Percentiles rank a stretch among this genome's conserved stretches.
These are phyloP conservation scores for Trebouxiophyceae sp. DNA, from an alignment of 163 green algal species.

Conservation along the genomic window DNA sequence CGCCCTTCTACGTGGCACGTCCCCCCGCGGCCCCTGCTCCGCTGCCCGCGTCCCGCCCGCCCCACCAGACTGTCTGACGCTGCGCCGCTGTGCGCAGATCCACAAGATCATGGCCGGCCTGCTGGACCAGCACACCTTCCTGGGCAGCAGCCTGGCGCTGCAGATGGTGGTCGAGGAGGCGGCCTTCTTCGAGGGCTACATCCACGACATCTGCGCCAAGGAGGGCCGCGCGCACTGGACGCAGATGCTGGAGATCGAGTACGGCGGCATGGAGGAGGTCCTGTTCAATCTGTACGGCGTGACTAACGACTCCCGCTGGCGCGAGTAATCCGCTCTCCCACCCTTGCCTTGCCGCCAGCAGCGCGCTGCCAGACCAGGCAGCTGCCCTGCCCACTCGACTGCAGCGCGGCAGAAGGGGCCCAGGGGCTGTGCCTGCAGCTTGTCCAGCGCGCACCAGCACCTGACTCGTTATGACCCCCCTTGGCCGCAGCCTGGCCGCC, in stretches of 20 bases:
- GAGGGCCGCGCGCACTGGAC: slow-evolving; percentile 45
- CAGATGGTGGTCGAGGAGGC: slow-evolving; percentile 35
- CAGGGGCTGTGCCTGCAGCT: too few relatives aligned
- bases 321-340: too few relatives aligned
- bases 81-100: slow-evolving; percentile 44
- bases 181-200: slow-evolving; percentile 30
- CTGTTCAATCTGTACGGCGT: slow-evolving; percentile 49
- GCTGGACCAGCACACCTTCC: slow-evolving; percentile 55
- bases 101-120: slow-evolving; percentile 78
- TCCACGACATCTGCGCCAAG: slow-evolving; percentile 1
- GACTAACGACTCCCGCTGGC: slow-evolving; percentile 23
- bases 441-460: too few relatives aligned
- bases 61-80: too few relatives aligned
- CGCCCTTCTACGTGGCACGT: slow-evolving; percentile 57
- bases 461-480: too few relatives aligned
- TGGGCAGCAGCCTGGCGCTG: slow-evolving; percentile 37
- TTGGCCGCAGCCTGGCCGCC: slow-evolving; percentile 23
- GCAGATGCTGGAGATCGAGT: slow-evolving; percentile 38
- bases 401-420: too few relatives aligned
- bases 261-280: slow-evolving; percentile 65
- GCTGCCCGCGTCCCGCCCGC: too few relatives aligned
- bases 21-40: too few relatives aligned
- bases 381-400: too few relatives aligned
- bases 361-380: too few relatives aligned
- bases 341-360: too few relatives aligned